Percentiles rank a stretch among this genome's conserved stretches.
Evolutionary conservation across 495 filamentous ascomycete genomes (phyloP).

Genomic region (Podospora australis): DNA sequence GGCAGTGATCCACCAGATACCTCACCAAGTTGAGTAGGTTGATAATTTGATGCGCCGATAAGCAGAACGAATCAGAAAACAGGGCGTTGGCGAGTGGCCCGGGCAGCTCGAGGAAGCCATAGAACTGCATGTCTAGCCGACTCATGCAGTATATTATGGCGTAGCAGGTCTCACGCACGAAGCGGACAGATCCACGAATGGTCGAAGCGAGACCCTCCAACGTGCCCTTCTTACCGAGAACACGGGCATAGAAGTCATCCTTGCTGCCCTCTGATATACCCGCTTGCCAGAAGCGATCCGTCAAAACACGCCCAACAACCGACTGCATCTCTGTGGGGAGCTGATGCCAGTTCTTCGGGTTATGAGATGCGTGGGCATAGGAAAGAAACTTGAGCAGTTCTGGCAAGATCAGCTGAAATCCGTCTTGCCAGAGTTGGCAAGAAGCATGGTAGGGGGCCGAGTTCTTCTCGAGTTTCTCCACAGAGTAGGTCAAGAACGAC

Average conservation of each 20-base stretch:
- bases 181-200: constrained; percentile 78
- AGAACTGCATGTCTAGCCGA: constrained; percentile 78
- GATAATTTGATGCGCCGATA: constrained; percentile 90
- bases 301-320: constrained; percentile 76
- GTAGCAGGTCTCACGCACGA: constrained; percentile 87
- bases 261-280: constrained; percentile 92
- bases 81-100: constrained; percentile 76
- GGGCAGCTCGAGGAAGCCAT: constrained; percentile 77
- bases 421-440: constrained; percentile 72
- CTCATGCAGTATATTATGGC: constrained; percentile 93
- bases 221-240: constrained; percentile 78
- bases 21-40: constrained; percentile 80
- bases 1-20: constrained; percentile 85
- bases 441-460: constrained; percentile 62
- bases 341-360: constrained; percentile 73
- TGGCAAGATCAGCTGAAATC: constrained; percentile 76
- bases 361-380: constrained; percentile 90
- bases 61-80: constrained; percentile 71
- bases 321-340: constrained; percentile 70
- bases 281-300: constrained; percentile 97
- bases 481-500: constrained; percentile 79
- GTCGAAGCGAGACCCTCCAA: constrained; percentile 92
- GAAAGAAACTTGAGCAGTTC: constrained; percentile 79
- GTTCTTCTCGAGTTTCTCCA: constrained; percentile 72
- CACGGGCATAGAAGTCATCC: constrained; percentile 91